Conservation (phyloP, 2,329 filamentous ascomycete genomes). For the Neonectria faginata region DNA sequence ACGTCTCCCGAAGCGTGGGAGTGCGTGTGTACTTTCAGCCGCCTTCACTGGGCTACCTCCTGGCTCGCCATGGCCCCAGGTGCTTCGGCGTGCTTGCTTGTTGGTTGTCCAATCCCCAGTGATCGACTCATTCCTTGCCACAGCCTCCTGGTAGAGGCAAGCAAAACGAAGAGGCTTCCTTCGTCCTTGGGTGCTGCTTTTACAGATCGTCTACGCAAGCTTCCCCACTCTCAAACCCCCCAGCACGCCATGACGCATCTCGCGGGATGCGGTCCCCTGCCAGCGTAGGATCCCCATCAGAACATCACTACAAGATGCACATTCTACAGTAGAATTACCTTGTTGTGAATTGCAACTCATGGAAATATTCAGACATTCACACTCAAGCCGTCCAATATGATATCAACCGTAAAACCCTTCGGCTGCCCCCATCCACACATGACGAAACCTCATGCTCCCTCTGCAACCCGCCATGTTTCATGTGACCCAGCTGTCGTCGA, state of each 20-base stretch:
- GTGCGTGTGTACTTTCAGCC: not conserved
- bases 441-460: conserved; percentile 8
- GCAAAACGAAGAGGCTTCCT: not conserved
- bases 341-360: not conserved
- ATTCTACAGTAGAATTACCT: not conserved
- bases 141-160: not conserved
- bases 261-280: conserved; percentile 20
- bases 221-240: conserved; percentile 18
- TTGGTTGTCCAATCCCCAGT: not conserved
- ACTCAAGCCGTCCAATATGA: not conserved
- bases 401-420: not conserved
- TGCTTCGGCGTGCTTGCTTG: conserved; percentile 5
- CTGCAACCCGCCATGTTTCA: conserved; percentile 27
- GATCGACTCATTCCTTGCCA: conserved; percentile 4
- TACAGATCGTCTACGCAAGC: conserved; percentile 12
- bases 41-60: conserved; percentile 11
- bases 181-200: conserved; percentile 9
- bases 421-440: conserved; percentile 18
- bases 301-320: not conserved
- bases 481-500: conserved; percentile 5
- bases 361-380: not conserved
- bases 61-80: conserved; percentile 1
- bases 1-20: conserved; percentile 4
- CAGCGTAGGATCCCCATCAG: conserved; percentile 8
- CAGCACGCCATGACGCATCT: conserved; percentile 25